A percentile compares a stretch with the other conserved stretches of the same genome.
phyloP scores from a whole-genome alignment of 768 basidiomycete species.

The Naematelia encephala region DNA sequence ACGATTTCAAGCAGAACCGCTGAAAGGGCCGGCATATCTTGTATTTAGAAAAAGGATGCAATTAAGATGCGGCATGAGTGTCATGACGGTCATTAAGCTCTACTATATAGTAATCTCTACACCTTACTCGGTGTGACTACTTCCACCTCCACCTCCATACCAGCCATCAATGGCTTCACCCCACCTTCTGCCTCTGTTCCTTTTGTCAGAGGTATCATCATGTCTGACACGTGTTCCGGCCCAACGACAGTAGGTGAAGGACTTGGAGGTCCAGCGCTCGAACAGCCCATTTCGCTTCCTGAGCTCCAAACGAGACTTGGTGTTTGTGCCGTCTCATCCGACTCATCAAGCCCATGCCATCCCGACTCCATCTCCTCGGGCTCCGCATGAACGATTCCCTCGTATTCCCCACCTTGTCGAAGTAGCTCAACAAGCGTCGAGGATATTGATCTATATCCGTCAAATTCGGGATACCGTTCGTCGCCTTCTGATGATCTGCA shows the following conservation, averaged over 20 bases:
- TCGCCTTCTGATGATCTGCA: constrained; percentile 13
- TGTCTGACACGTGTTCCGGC: not conserved
- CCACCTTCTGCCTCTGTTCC: not conserved
- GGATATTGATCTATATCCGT: constrained; percentile 40
- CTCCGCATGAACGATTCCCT: not conserved
- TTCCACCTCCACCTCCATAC: not conserved
- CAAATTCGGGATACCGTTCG: constrained; percentile 29
- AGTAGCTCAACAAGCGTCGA: constrained; percentile 31
- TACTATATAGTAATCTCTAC: not conserved
- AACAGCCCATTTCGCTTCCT: not conserved
- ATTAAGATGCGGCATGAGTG: not conserved
- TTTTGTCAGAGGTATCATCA: not conserved
- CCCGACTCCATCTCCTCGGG: not conserved
- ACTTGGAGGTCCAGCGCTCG: not conserved
- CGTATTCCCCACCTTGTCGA: not conserved
- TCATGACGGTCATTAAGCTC: not conserved
- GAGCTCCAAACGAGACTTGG: not conserved
- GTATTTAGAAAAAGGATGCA: not conserved
- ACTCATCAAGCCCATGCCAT: not conserved
- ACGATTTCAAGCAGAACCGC: no score
- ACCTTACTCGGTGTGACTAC: not conserved
- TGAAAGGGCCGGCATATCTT: no score
- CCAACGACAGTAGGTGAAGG: not conserved
- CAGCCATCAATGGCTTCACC: not conserved
- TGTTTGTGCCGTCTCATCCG: not conserved